Evolutionary conservation across 2,329 filamentous ascomycete species (phyloP), one percentile per base, ranked within the genome.

Genomic region (Tolypocladium pustulatum): DNA sequence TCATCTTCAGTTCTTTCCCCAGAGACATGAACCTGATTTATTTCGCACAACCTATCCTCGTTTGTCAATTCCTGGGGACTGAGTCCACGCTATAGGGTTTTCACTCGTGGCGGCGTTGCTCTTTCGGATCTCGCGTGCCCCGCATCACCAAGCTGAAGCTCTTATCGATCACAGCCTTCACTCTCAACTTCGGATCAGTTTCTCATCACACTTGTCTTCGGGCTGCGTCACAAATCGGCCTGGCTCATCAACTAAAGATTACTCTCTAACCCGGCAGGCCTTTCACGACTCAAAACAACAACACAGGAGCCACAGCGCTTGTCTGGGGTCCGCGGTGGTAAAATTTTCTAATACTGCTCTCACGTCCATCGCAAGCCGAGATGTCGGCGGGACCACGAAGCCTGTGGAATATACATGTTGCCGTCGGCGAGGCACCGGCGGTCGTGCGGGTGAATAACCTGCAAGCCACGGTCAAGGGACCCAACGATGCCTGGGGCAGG

Each of bases 401-500:
- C 6, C 59, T 62, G 22, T 65, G 66, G 59, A 61, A 66, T 49
- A 63, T 71, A 9, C 61, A 63, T 30, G 62, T 62, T 22, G 63
- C 61, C 1, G 66, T 66, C 20, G 70, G 68, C 36, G 64, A 69
- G 20, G 62, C 67, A 5, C 58, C 69, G 3, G 79, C 82, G 51
- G 67, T 75, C 17, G 81, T 91, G 63, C 78, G 78, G 41, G 80
- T 91, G 59, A 77, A 76, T 56, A 85, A 89, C 65, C 80, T 91
- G 1, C 76, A 81, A 60, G 75, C 82, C 59, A 78, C 72, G 10
- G 77, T 84, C 60, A 72, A 74, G 62, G 83, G 79, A n/a, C 82
- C 79, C 32, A 77, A 76, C 38, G 87, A 91, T 68, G 86, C 86
- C 54, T 91, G 88, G 88, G 85, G 84, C 58, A 81, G 87, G 4